Evolutionary conservation across 2,329 filamentous ascomycete species (phyloP), one percentile per base, ranked within the genome.

Genomic region (Aspergillus brunneoviolaceus): DNA sequence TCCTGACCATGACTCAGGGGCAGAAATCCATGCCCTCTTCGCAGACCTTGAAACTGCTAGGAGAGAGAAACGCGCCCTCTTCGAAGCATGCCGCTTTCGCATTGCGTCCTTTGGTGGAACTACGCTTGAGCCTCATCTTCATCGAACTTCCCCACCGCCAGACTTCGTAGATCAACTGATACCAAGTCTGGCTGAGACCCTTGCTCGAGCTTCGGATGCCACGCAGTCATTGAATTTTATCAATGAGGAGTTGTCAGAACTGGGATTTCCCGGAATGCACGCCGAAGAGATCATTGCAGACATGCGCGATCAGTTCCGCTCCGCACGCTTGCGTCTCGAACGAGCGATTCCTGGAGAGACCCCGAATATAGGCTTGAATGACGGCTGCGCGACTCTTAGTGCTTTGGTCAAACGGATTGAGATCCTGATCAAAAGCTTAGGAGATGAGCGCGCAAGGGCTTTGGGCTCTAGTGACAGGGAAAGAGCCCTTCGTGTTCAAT

Each of bases 291-390:
- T 77, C 21, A 62, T 80, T 23, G 55, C 67, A 5, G 69, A 75
- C 47, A 76, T 81, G 60, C 72, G 73, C 23, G 63, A 65, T 6
- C 71, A 71, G 19, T 80, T 81, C 62, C 76, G 77, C 10, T 64
- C 73, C 33, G 78, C 80, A 33, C 76, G 79, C 29, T 66, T 81
- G 19, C 73, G 77, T 21, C 72, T 82, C 12, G 80, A 82, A 59
- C 71, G 73, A 50, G 64, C 74, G 2, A 60, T 80, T 9, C 79
- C 80, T 6, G 79, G 79, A 7, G 80, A 81, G 61, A 80, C 74
- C 19, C 57, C 72, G 16, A 67, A 74, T 50, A 72, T 69, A 5
- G 64, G 74, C 12, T 70, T 80, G 19, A 64, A 74, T 10, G 70
- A 80, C 52, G 74, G 76, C 42, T 73, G 71, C 49, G 68, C 75